These are phyloP conservation scores for Psilocybe mexicana DNA, from an alignment of 1,284 basidiomycete genomes.

Conservation along the genomic window DNA sequence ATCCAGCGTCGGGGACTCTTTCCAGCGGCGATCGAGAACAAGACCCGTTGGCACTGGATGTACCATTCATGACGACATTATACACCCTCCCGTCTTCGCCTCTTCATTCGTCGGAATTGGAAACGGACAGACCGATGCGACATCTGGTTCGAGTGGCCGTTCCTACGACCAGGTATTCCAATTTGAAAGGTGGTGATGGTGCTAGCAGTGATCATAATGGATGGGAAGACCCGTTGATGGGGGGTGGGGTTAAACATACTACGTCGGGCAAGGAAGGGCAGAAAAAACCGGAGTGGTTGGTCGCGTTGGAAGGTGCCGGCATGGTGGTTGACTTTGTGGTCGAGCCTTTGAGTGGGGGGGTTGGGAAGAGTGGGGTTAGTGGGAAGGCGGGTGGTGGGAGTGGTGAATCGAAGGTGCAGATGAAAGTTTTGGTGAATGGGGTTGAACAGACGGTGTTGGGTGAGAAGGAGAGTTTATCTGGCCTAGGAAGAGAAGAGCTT, in stretches of 20 bases:
- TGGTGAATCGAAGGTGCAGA: slow-evolving; percentile 18
- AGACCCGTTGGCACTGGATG: slow-evolving; percentile 13
- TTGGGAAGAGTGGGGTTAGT: neutral
- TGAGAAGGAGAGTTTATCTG: slow-evolving; percentile 75
- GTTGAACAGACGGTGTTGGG: slow-evolving; percentile 47
- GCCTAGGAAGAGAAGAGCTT: slow-evolving; percentile 69
- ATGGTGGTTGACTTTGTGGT: slow-evolving; percentile 27
- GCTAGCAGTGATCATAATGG: neutral
- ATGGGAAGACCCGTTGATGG: slow-evolving; percentile 14
- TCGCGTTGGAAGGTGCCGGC: slow-evolving; percentile 2
- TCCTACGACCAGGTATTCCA: slow-evolving; percentile 80
- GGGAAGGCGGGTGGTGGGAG: neutral
- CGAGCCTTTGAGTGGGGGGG: slow-evolving; percentile 14
- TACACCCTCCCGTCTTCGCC: slow-evolving; percentile 79
- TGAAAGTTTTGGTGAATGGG: slow-evolving; percentile 48
- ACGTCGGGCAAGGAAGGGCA: neutral
- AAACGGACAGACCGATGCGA: slow-evolving; percentile 56
- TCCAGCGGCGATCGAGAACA: neutral
- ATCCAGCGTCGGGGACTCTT: neutral
- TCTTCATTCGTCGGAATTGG: slow-evolving; percentile 64
- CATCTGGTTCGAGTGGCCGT: slow-evolving; percentile 76
- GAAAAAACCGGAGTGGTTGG: slow-evolving; percentile 4
- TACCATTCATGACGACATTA: slow-evolving; percentile 57
- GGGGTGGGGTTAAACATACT: neutral
- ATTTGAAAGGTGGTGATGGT: slow-evolving; percentile 36